phyloP scores from a whole-genome alignment of 805 yeast genomes.

The Spathaspora arborariae region DNA sequence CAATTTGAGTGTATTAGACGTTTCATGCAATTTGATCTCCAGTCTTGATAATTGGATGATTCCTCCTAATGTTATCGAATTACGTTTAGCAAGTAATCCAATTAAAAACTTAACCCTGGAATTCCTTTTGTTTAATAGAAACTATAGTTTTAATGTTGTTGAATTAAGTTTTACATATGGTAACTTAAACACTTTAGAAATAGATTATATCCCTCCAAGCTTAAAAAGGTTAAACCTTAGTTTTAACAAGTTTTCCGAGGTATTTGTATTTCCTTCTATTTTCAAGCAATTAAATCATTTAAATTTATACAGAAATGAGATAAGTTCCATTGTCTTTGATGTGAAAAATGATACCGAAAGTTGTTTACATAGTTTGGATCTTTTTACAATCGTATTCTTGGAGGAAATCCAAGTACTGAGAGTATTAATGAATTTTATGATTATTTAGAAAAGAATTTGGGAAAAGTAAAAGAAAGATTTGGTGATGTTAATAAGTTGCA shows the following conservation, averaged over 20 bases:
- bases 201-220: constrained; percentile 9
- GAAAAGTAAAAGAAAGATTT: constrained; percentile 15
- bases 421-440: constrained; percentile 17
- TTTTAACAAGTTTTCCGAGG: constrained; percentile 4
- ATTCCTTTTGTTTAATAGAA: constrained; percentile 3
- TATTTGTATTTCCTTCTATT: constrained; percentile 6
- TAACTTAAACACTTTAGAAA: constrained; percentile 4
- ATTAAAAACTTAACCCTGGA: background rate
- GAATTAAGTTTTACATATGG: constrained; percentile 1
- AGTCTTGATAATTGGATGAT: constrained; percentile 16
- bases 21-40: constrained; percentile 15
- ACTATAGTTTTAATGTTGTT: constrained; percentile 2
- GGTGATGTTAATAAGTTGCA: too few species aligned
- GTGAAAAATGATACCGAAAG: background rate
- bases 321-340: constrained; percentile 12
- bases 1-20: constrained; percentile 18
- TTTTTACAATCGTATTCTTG: constrained; percentile 16
- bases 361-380: constrained; percentile 15
- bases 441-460: constrained; percentile 17
- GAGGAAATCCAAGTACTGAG: constrained; percentile 12
- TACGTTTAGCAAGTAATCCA: constrained; percentile 10
- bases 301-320: constrained; percentile 16
- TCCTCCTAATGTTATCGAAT: constrained; percentile 11
- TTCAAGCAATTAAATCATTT: constrained; percentile 7
- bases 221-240: constrained; percentile 11